Evolutionary conservation across 345 rosid species (phyloP).

Genomic region (Eucalyptus virginea): DNA sequence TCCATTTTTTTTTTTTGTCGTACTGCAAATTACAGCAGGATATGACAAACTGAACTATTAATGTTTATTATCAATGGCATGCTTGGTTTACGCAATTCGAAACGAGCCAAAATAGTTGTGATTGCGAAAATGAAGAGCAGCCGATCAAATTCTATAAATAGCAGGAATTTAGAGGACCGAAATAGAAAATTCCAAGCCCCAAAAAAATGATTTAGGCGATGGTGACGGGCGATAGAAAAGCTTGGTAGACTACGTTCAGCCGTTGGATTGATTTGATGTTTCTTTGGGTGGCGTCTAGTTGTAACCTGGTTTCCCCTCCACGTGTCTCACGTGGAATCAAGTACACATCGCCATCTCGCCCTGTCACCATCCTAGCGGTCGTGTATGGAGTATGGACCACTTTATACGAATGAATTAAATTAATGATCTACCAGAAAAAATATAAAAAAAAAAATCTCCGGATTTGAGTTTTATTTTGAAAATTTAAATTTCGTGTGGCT

Average conservation of each 20-base stretch:
- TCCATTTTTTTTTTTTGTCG: no score
- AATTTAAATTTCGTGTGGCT: not conserved
- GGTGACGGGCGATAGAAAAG: not conserved
- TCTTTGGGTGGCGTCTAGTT: not conserved
- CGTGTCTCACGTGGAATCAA: not conserved
- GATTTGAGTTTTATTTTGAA: not conserved
- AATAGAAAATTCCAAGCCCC: not conserved
- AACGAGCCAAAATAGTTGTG: not conserved
- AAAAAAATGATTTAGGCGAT: not conserved
- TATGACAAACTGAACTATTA: not conserved
- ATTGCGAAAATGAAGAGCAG: not conserved
- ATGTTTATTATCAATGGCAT: not conserved
- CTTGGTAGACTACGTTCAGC: not conserved
- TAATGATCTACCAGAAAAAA: not conserved
- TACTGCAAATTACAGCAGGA: accelerated
- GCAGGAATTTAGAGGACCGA: not conserved
- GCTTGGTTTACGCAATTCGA: not conserved
- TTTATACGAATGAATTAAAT: not conserved
- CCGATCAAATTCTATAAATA: not conserved
- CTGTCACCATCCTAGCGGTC: not conserved
- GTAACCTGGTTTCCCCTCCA: not conserved
- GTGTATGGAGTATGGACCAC: not conserved
- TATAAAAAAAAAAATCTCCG: not conserved
- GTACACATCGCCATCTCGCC: not conserved
- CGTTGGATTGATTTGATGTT: not conserved